Evolutionary conservation across 2,329 filamentous ascomycete genomes (phyloP).

Genomic region (Fusarium poae): DNA sequence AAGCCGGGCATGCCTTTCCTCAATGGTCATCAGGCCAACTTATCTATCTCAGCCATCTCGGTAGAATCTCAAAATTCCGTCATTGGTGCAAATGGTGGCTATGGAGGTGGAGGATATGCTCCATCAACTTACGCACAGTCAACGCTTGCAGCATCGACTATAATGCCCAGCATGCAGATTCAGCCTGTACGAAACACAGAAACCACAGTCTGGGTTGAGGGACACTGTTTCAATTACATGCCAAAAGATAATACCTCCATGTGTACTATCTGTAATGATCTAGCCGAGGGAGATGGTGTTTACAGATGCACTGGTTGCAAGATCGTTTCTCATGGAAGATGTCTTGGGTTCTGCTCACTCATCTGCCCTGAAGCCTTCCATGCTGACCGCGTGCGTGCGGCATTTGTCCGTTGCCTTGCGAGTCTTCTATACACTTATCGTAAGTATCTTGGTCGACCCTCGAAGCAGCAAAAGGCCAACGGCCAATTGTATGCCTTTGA

Average conservation of each 20-base stretch:
- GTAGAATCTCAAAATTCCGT: constrained; percentile 78
- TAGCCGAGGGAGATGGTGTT: constrained; percentile 76
- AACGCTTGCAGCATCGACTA: constrained; percentile 85
- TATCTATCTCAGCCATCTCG: constrained; percentile 71
- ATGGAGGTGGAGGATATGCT: constrained; percentile 68
- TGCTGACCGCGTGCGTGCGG: constrained; percentile 70
- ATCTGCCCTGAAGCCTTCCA: constrained; percentile 74
- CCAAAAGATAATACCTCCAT: constrained; percentile 69
- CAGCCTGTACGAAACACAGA: constrained; percentile 84
- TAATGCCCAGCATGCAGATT: constrained; percentile 87
- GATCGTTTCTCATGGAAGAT: constrained; percentile 69
- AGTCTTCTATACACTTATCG: constrained; percentile 75
- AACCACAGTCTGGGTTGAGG: constrained; percentile 85
- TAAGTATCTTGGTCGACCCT: constrained; percentile 71
- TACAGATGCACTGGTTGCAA: constrained; percentile 79
- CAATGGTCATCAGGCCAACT: constrained; percentile 70
- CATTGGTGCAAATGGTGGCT: constrained; percentile 50
- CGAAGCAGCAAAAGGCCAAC: constrained; percentile 70
- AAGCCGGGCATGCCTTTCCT: constrained; percentile 81
- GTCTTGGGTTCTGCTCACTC: constrained; percentile 72
- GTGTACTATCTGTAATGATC: constrained; percentile 83
- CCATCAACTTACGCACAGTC: constrained; percentile 88
- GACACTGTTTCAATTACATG: constrained; percentile 81
- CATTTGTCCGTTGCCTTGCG: constrained; percentile 75
- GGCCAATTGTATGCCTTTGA: constrained; percentile 74